Percentiles rank a stretch among this genome's conserved stretches.
Evolutionary conservation across 148 eudicot species (phyloP).

Genomic region (Fagopyrum tataricum): DNA sequence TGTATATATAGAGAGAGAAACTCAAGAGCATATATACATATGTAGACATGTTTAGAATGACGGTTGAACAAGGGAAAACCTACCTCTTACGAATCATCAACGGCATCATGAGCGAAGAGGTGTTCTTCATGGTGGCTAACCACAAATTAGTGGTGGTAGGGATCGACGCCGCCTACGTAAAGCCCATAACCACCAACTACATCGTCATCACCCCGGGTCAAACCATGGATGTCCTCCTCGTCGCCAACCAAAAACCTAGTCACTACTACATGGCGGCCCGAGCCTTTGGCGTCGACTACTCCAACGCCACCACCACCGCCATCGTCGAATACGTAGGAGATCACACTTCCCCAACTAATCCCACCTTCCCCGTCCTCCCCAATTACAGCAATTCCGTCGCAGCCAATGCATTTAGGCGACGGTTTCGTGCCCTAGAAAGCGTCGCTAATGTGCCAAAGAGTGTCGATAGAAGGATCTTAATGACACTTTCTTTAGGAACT

Average conservation of each 20-base stretch:
- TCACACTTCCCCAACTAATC: background rate
- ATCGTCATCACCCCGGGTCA: conserved; percentile 27
- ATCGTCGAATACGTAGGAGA: conserved; percentile 18
- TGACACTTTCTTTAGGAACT: conserved; percentile 13
- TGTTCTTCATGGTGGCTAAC: conserved; percentile 18
- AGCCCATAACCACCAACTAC: conserved; percentile 17
- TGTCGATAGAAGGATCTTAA: conserved; percentile 3
- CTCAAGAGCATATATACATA: background rate
- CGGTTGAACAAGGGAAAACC: conserved; percentile 18
- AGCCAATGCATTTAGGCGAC: conserved; percentile 12
- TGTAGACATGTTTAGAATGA: conserved; percentile 16
- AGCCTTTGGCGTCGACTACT: background rate
- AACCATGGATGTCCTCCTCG: conserved; percentile 23
- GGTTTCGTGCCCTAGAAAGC: conserved; percentile 12
- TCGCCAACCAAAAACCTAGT: background rate
- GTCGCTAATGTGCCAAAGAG: conserved; percentile 18
- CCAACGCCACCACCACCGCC: conserved; percentile 22
- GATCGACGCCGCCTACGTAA: conserved; percentile 19
- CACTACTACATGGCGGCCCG: conserved; percentile 3
- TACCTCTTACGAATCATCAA: conserved; percentile 28
- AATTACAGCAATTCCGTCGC: background rate
- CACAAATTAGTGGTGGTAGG: conserved; percentile 22
- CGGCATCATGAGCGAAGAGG: conserved; percentile 22
- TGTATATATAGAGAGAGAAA: background rate
- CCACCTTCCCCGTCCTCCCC: conserved; percentile 23